Base-by-base conservation (phyloP, 1,284 basidiomycete genomes). In the Stygiomarasmius scandens region DNA sequence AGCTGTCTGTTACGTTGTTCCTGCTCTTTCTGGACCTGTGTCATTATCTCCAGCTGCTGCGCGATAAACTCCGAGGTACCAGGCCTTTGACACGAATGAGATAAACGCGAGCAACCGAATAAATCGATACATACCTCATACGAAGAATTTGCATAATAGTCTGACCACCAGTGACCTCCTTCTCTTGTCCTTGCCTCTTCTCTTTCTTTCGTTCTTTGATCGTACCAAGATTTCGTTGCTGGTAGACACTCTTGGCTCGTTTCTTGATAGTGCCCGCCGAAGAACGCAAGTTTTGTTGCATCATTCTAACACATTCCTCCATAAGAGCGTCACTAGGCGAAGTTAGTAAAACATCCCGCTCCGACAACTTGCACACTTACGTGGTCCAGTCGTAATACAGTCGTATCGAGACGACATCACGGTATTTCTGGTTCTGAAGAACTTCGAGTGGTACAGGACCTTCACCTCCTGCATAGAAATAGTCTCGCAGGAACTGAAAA, bases 401-500 rank as follows among this genome's bases (percentile, higher is more conserved):
- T 20, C 93, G 85, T 57, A 96, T 92, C 6, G 92, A 94, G 56
- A 95, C 76, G 32, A 97, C 85, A 63, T 96, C 96, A 47, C 95
- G 89, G 73, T 97, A 99, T 72, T 97, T 98, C 71, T 94, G 89
- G 67, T 96, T 98, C 71, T 97, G 95, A n/a, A 99, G 77, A 14
- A 86, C 80, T 68, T 94, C 92, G 45, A 96, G 77, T 0, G 96
- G 86, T 10, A 98, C 86, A 14, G 90, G 90, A 16, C 93, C 93
- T 70, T 97, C 93, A 6, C 97, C 97, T 38, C 87, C 91, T 10
- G 94, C 95, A 69, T 97, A 89, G 78, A 98, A 98, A 77, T 96
- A 99, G 71, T 96, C 93, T 55, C 91, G 82, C 67, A 99, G 70
- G 77, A 97, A 97, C 90, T 95, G 62, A 23, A 51, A 54, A 52